phyloP scores from a whole-genome alignment of 164 flowering plant species.

The Buxus sempervirens region DNA sequence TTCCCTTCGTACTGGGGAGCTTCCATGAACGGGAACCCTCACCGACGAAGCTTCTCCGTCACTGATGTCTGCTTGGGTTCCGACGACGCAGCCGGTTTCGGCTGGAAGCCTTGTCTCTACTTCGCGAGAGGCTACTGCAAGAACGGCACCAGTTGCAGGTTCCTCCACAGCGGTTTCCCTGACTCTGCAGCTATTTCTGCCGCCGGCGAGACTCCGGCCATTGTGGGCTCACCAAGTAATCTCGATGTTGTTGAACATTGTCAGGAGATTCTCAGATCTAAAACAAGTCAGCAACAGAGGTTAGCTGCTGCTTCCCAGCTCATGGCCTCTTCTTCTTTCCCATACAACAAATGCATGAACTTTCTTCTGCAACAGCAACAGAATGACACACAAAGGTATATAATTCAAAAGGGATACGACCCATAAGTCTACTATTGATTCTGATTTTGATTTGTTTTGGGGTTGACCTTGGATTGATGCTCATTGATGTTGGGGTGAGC shows the following conservation, averaged over 20 bases:
- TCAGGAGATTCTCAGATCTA: conserved; percentile 57
- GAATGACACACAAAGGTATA: conserved; percentile 59
- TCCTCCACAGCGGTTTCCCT: conserved; percentile 38
- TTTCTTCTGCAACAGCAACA: conserved; percentile 39
- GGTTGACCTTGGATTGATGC: too few species aligned
- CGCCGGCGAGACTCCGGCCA: conserved; percentile 16
- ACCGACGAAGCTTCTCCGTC: conserved; percentile 66
- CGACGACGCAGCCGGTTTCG: conserved; percentile 48
- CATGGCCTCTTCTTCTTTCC: conserved; percentile 42
- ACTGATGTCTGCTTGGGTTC: conserved; percentile 40
- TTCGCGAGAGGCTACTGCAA: conserved; percentile 75
- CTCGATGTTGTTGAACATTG: conserved; percentile 52
- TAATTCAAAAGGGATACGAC: not conserved
- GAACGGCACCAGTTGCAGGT: conserved; percentile 64
- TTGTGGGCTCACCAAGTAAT: conserved; percentile 46
- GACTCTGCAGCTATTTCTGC: conserved; percentile 11
- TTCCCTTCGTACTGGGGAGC: conserved; percentile 28
- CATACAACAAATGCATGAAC: conserved; percentile 47
- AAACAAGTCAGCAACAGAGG: conserved; percentile 45
- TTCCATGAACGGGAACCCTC: conserved; percentile 17
- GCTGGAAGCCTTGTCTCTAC: conserved; percentile 75
- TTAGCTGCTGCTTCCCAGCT: conserved; percentile 47
- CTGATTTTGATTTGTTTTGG: not conserved
- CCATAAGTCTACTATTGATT: not conserved
- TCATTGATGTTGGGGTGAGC: too few species aligned